Percentiles rank a stretch among this genome's conserved stretches.
These are phyloP conservation scores for Scedosporium dehoogii DNA, from an alignment of 2,329 filamentous ascomycete genomes.

Conservation along the genomic window DNA sequence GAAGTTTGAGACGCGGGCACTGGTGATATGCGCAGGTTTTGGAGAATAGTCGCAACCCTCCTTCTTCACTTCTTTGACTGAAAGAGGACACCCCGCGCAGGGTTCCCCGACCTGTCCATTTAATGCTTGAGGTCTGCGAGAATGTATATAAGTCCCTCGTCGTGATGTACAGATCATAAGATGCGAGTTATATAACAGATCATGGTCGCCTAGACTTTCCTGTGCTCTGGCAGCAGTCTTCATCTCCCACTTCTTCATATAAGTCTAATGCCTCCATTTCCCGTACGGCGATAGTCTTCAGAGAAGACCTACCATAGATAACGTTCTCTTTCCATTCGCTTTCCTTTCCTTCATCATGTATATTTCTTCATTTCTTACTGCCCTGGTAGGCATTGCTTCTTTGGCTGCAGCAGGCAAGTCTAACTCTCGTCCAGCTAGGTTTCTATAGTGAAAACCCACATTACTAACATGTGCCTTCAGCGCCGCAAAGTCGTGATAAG, in stretches of 20 bases:
- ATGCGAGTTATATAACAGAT: constrained; percentile 4
- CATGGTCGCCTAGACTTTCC: neutral
- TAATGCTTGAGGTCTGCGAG: neutral
- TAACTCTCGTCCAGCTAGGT: too few species aligned
- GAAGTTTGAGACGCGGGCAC: neutral
- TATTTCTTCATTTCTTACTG: constrained; percentile 5
- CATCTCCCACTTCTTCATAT: neutral
- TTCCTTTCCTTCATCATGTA: neutral
- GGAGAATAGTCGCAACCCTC: neutral
- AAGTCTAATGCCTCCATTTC: neutral
- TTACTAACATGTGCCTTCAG: neutral
- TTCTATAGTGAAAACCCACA: too few species aligned
- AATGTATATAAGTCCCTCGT: neutral
- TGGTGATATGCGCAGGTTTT: neutral
- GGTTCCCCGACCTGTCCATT: neutral
- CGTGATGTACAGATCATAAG: neutral
- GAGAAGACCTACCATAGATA: neutral
- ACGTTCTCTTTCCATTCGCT: neutral
- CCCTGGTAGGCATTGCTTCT: constrained; percentile 18
- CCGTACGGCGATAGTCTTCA: neutral
- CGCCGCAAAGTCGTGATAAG: neutral
- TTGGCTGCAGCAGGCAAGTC: constrained; percentile 18
- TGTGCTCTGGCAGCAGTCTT: neutral
- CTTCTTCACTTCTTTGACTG: neutral
- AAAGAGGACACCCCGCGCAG: neutral